These are phyloP conservation scores for Leccinum subrobustum DNA, from an alignment of 1,284 basidiomycete species.

Conservation along the genomic window DNA sequence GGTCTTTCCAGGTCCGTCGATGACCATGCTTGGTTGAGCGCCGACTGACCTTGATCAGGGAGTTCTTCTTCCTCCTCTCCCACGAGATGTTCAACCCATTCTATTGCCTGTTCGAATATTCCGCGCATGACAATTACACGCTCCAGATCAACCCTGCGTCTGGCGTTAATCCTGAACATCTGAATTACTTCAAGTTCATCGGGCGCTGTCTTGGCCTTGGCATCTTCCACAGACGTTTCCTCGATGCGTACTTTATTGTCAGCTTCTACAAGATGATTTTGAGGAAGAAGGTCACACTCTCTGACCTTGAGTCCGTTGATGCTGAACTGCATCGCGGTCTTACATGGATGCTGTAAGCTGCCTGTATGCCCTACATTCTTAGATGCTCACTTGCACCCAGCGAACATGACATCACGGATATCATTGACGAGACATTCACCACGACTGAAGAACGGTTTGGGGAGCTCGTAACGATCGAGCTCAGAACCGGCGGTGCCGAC, in stretches of 20 bases:
- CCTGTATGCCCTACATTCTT: background rate
- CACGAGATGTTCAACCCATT: constrained; percentile 97
- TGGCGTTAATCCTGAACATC: constrained; percentile 92
- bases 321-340: constrained; percentile 85
- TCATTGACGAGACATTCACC: constrained; percentile 89
- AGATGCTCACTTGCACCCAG: constrained; percentile 34
- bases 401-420: constrained; percentile 88
- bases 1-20: constrained; percentile 77
- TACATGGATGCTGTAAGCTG: constrained; percentile 86
- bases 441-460: constrained; percentile 94
- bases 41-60: constrained; percentile 40
- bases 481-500: constrained; percentile 80
- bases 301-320: constrained; percentile 87
- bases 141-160: constrained; percentile 95
- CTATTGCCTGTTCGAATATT: constrained; percentile 97
- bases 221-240: constrained; percentile 94
- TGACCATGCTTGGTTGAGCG: background rate
- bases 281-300: constrained; percentile 84
- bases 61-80: constrained; percentile 88
- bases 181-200: constrained; percentile 98
- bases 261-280: constrained; percentile 98
- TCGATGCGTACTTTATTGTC: constrained; percentile 96
- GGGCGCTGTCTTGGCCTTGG: constrained; percentile 89
- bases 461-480: constrained; percentile 88
- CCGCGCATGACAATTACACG: constrained; percentile 95